phyloP scores from a whole-genome alignment of 2,329 filamentous ascomycete genomes.

The Fusarium stilboides region DNA sequence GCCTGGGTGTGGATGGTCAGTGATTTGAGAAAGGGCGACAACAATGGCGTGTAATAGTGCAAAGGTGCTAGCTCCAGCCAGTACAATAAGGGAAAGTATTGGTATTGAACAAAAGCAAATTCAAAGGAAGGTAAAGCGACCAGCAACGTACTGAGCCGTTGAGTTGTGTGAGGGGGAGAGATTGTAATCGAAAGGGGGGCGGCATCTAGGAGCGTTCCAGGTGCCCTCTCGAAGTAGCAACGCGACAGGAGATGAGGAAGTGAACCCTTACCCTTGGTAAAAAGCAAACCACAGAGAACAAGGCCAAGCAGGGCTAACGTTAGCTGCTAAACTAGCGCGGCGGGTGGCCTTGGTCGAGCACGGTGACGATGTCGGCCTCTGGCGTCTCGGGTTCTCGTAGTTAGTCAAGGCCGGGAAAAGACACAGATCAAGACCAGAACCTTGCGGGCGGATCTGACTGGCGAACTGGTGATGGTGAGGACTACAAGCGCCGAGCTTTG shows the following conservation, averaged over 20 bases:
- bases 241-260: slow-evolving; percentile 44
- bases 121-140: slow-evolving; percentile 23
- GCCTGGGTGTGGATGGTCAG: slow-evolving; percentile 43
- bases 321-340: slow-evolving; percentile 45
- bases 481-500: slow-evolving; percentile 25
- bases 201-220: slow-evolving; percentile 39
- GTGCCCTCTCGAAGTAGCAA: slow-evolving; percentile 45
- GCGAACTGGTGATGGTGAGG: slow-evolving; percentile 21
- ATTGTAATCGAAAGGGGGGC: slow-evolving; percentile 45
- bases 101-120: slow-evolving; percentile 27
- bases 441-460: slow-evolving; percentile 29
- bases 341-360: slow-evolving; percentile 41
- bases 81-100: slow-evolving; percentile 28
- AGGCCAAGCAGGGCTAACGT: slow-evolving; percentile 42
- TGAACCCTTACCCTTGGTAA: slow-evolving; percentile 49
- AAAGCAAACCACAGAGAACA: slow-evolving; percentile 47
- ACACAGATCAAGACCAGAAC: slow-evolving; percentile 46
- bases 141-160: slow-evolving; percentile 44
- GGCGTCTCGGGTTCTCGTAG: slow-evolving; percentile 38
- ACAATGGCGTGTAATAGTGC: slow-evolving; percentile 31
- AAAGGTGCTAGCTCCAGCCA: slow-evolving; percentile 24
- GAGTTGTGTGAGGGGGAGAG: slow-evolving; percentile 40
- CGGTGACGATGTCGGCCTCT: slow-evolving; percentile 47
- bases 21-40: slow-evolving; percentile 30
- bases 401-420: slow-evolving; percentile 27